A percentile compares a stretch with the other conserved stretches of the same genome.
Conservation (phyloP, 352 stramenopile genomes). For the Globisporangium heterothallicum region DNA sequence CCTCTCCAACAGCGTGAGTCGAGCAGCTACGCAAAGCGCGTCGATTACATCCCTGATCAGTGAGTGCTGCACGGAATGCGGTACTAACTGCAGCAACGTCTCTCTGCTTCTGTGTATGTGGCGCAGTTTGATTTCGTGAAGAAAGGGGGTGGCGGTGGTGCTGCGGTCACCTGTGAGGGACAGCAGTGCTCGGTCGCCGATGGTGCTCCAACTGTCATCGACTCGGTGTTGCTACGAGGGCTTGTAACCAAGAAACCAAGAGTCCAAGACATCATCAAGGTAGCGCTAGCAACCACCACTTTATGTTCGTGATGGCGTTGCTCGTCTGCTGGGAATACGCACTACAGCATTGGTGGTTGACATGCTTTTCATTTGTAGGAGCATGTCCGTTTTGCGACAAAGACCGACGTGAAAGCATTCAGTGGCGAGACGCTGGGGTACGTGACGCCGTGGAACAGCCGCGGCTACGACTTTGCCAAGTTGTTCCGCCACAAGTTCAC, state of each 20-base stretch:
- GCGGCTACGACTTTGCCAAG: constrained; percentile 70
- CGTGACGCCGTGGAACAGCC: constrained; percentile 78
- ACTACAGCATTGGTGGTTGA: too few species aligned
- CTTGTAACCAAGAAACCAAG: constrained; percentile 50
- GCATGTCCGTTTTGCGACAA: constrained; percentile 26
- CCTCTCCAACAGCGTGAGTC: constrained; percentile 21
- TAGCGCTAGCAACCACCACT: not conserved
- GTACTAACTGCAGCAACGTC: too few species aligned
- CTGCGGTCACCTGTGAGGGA: constrained; percentile 18
- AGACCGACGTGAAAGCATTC: constrained; percentile 24
- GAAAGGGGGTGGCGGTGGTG: not conserved
- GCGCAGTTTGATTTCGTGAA: not conserved
- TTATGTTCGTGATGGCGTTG: too few species aligned
- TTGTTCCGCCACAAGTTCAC: constrained; percentile 68
- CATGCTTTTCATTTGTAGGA: constrained; percentile 13
- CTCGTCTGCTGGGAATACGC: too few species aligned
- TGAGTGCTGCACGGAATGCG: not conserved
- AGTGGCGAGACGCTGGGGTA: constrained; percentile 60
- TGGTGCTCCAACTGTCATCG: constrained; percentile 5
- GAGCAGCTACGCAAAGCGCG: not conserved
- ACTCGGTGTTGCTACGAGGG: constrained; percentile 35
- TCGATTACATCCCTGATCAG: too few species aligned
- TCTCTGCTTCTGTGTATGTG: not conserved
- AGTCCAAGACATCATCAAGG: constrained; percentile 36
- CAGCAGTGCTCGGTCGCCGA: constrained; percentile 23